Evolutionary conservation across 2,329 filamentous ascomycete species (phyloP).

Genomic region (Septoria petroselini): DNA sequence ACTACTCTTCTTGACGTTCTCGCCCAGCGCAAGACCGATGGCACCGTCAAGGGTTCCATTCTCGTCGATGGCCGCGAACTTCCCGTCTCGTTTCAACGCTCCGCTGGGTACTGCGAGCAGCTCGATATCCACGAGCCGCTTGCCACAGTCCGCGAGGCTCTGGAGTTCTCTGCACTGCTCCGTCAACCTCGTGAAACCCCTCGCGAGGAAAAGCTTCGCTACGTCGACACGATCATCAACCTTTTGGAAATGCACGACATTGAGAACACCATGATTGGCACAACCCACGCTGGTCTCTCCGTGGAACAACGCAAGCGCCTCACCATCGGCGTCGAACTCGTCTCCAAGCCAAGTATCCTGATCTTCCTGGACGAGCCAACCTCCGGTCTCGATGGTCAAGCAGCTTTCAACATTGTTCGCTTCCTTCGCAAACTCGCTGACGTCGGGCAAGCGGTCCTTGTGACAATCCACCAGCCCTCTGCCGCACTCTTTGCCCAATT

Average conservation of each 20-base stretch:
- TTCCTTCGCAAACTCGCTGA: constrained; percentile 65
- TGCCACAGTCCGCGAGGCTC: constrained; percentile 63
- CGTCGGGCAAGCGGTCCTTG: constrained; percentile 64
- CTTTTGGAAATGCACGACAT: constrained; percentile 67
- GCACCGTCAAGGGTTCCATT: constrained; percentile 46
- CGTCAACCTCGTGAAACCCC: constrained; percentile 59
- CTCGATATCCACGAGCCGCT: constrained; percentile 66
- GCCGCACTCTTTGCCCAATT: constrained; percentile 65
- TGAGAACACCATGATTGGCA: constrained; percentile 63
- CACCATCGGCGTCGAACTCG: constrained; percentile 57
- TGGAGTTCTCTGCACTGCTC: constrained; percentile 64
- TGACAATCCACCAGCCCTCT: constrained; percentile 67
- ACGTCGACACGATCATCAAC: constrained; percentile 61
- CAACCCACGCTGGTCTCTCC: constrained; percentile 53
- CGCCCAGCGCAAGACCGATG: constrained; percentile 47
- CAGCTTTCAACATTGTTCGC: constrained; percentile 63
- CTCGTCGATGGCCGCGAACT: constrained; percentile 44
- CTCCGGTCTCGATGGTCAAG: constrained; percentile 60
- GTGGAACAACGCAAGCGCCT: constrained; percentile 57
- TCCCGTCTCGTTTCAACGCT: constrained; percentile 50
- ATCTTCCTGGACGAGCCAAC: constrained; percentile 64
- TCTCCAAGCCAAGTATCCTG: constrained; percentile 57
- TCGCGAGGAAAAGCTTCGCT: constrained; percentile 61
- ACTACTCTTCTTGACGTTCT: constrained; percentile 42
- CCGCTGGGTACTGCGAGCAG: constrained; percentile 58